Evolutionary conservation across 805 yeast genomes (phyloP).

Genomic region (Suhomyces tanzawaensis): DNA sequence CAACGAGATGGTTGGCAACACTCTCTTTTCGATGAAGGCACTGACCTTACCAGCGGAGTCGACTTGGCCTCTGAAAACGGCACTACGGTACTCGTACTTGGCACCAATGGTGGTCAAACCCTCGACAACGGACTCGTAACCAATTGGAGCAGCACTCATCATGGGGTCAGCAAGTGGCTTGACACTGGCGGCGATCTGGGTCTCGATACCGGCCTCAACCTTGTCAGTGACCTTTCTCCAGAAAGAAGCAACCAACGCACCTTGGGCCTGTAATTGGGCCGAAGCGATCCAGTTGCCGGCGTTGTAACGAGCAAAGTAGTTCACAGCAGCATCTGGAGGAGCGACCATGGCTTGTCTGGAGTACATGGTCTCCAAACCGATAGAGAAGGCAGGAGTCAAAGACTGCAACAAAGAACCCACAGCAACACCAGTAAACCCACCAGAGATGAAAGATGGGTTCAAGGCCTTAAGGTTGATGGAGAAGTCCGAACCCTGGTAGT

Average conservation of each 20-base stretch:
- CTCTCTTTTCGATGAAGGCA: conserved; percentile 88
- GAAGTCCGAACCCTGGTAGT: conserved; percentile 85
- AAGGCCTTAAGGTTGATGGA: conserved; percentile 85
- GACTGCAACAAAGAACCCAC: conserved; percentile 91
- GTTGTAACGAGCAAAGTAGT: conserved; percentile 87
- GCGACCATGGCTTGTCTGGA: conserved; percentile 69
- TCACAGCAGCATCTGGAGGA: conserved; percentile 83
- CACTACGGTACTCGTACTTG: conserved; percentile 95
- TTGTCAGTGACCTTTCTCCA: conserved; percentile 91
- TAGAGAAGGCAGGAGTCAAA: conserved; percentile 73
- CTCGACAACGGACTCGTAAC: conserved; percentile 80
- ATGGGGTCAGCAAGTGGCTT: conserved; percentile 71
- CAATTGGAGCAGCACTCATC: conserved; percentile 74
- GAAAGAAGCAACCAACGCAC: conserved; percentile 83
- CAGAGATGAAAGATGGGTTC: conserved; percentile 79
- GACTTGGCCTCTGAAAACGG: conserved; percentile 91
- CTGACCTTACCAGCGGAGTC: conserved; percentile 90
- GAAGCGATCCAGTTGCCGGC: conserved; percentile 89
- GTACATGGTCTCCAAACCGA: conserved; percentile 92
- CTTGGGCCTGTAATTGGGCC: conserved; percentile 91
- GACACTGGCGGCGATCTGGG: conserved; percentile 74
- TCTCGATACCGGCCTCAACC: conserved; percentile 93
- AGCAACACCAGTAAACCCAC: conserved; percentile 84
- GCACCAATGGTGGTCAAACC: conserved; percentile 95
- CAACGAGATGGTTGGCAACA: conserved; percentile 85